Percentiles rank a stretch among this genome's conserved stretches.
Conservation (phyloP, 1,284 basidiomycete genomes). For the Sanguinoderma infundibulare region DNA sequence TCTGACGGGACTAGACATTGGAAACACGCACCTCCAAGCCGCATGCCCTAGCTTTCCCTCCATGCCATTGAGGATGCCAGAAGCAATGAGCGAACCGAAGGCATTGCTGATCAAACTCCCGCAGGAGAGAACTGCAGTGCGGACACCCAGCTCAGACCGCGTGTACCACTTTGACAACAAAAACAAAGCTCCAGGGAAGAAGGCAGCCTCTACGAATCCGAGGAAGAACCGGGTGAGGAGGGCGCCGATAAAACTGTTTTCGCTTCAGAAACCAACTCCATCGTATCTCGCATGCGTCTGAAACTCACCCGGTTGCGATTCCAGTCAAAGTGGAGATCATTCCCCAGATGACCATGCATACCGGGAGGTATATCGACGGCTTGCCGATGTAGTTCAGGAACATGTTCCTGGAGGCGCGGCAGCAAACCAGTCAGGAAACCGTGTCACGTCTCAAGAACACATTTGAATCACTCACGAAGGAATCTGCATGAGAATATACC, state of each 20-base stretch:
- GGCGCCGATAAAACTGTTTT: slow-evolving; percentile 67
- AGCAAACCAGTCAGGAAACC: background rate
- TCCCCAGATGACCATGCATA: slow-evolving; percentile 77
- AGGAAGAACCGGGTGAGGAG: slow-evolving; percentile 80
- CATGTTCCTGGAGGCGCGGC: slow-evolving; percentile 66
- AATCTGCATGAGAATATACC: slow-evolving; percentile 82
- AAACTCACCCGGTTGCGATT: slow-evolving; percentile 57
- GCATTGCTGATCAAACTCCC: slow-evolving; percentile 83
- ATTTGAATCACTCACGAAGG: slow-evolving; percentile 57
- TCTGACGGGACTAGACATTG: background rate
- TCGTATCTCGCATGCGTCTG: background rate
- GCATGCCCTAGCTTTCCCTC: slow-evolving; percentile 70
- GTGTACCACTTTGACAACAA: slow-evolving; percentile 79
- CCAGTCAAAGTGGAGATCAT: slow-evolving; percentile 67
- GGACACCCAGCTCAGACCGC: slow-evolving; percentile 65
- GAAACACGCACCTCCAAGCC: slow-evolving; percentile 65
- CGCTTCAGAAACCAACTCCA: background rate
- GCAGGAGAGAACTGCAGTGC: slow-evolving; percentile 75
- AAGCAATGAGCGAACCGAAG: slow-evolving; percentile 83
- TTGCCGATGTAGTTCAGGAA: slow-evolving; percentile 72
- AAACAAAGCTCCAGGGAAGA: slow-evolving; percentile 72
- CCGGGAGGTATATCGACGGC: slow-evolving; percentile 76
- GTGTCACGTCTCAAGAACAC: background rate
- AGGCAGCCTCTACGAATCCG: slow-evolving; percentile 71
- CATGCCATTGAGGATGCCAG: slow-evolving; percentile 73